A percentile compares a stretch with the other conserved stretches of the same genome.
Conservation (phyloP, 2,329 filamentous ascomycete species). For the Colletotrichum sansevieriae region DNA sequence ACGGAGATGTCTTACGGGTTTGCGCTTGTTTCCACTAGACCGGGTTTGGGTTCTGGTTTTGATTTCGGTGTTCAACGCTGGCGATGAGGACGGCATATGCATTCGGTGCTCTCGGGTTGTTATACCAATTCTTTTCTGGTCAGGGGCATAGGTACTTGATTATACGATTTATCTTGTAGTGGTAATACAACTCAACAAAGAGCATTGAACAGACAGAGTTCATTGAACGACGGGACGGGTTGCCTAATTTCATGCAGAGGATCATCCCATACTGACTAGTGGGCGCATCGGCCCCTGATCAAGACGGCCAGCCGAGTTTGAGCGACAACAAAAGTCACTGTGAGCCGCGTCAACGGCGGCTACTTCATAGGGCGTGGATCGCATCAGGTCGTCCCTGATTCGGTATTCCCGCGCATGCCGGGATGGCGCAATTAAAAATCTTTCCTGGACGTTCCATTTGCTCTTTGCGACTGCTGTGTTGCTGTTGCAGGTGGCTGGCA, state of each 20-base stretch:
- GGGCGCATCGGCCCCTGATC: neutral
- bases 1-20: slow-evolving; percentile 8
- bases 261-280: neutral
- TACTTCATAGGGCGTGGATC: slow-evolving; percentile 15
- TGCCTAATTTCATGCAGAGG: too few species aligned
- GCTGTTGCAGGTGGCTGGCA: slow-evolving; percentile 8
- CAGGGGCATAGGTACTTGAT: slow-evolving; percentile 36
- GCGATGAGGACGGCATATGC: slow-evolving; percentile 38
- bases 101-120: slow-evolving; percentile 36
- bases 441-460: slow-evolving; percentile 22
- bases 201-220: slow-evolving; percentile 20
- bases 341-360: slow-evolving; percentile 26
- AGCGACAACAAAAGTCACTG: too few species aligned
- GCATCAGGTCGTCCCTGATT: slow-evolving; percentile 30
- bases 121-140: slow-evolving; percentile 38
- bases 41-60: slow-evolving; percentile 32
- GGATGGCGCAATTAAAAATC: slow-evolving; percentile 33
- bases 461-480: slow-evolving; percentile 2
- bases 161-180: slow-evolving; percentile 38
- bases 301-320: neutral
- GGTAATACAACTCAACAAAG: slow-evolving; percentile 37
- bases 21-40: slow-evolving; percentile 36
- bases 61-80: slow-evolving; percentile 33
- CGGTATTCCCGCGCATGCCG: slow-evolving; percentile 27
- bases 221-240: neutral